Conservation (phyloP, 306 rosid species). For the Lotus japonicus region DNA sequence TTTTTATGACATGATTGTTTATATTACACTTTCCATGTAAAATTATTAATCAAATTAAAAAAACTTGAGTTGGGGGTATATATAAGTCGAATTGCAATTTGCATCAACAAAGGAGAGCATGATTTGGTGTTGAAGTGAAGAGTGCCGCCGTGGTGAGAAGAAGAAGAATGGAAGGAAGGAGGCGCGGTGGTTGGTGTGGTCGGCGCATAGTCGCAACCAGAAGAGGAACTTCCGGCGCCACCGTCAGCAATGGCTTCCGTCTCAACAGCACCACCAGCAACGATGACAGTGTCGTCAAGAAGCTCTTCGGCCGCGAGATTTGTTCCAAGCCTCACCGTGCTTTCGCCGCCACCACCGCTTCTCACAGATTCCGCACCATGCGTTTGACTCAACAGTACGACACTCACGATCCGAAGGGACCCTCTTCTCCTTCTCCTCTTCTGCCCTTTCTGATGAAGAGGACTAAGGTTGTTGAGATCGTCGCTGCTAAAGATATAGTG, state of each 20-base stretch:
- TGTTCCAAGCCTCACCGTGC: constrained; percentile 69
- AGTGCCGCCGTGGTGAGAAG: background rate
- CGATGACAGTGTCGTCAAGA: constrained; percentile 38
- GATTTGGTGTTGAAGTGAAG: background rate
- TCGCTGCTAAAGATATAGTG: constrained; percentile 71
- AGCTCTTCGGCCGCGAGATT: constrained; percentile 80
- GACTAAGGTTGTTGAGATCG: constrained; percentile 72
- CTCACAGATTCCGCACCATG: constrained; percentile 75
- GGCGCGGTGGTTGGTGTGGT: constrained; percentile 55
- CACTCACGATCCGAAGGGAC: constrained; percentile 71
- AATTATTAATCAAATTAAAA: too few species aligned
- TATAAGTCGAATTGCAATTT: too few species aligned
- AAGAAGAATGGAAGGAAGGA: constrained; percentile 80
- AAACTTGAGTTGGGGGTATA: too few species aligned
- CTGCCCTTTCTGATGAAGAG: constrained; percentile 76
- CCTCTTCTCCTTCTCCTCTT: constrained; percentile 45
- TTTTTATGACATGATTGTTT: too few species aligned
- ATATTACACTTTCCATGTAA: too few species aligned
- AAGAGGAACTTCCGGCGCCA: constrained; percentile 21
- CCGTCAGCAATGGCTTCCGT: constrained; percentile 28
- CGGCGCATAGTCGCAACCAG: constrained; percentile 76
- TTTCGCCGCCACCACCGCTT: constrained; percentile 62
- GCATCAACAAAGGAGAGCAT: background rate
- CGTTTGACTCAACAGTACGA: constrained; percentile 74
- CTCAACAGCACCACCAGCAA: background rate